Conservation (phyloP, 768 basidiomycete species). For the Austroboletus eburneus region DNA sequence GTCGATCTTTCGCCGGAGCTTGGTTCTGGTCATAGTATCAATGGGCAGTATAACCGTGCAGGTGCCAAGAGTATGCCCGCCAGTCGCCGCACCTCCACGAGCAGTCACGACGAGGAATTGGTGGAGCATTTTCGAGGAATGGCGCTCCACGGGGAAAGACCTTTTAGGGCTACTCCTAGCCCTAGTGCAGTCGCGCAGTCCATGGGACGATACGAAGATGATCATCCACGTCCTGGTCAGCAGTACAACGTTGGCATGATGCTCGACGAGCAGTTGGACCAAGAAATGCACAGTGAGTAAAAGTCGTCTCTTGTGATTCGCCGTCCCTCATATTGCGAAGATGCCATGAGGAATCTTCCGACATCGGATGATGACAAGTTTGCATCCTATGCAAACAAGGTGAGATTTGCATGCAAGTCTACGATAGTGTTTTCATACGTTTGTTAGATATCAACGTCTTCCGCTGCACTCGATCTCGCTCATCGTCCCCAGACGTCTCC, state of each 20-base stretch:
- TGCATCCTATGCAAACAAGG: conserved; percentile 61
- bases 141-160: conserved; percentile 61
- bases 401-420: conserved; percentile 28
- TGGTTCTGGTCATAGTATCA: conserved; percentile 38
- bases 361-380: conserved; percentile 91
- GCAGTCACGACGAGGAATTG: conserved; percentile 80
- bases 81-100: conserved; percentile 84
- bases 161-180: conserved; percentile 52
- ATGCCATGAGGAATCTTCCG: conserved; percentile 83
- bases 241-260: conserved; percentile 83
- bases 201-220: conserved; percentile 56
- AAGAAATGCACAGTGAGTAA: conserved; percentile 87
- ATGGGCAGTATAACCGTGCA: conserved; percentile 60
- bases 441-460: conserved; percentile 72
- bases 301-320: conserved; percentile 6
- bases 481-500: conserved; percentile 82
- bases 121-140: conserved; percentile 72
- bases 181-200: conserved; percentile 51
- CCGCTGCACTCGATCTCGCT: conserved; percentile 90
- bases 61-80: conserved; percentile 93
- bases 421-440: conserved; percentile 4
- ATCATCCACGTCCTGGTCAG: conserved; percentile 55
- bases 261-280: conserved; percentile 89
- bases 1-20: conserved; percentile 73
- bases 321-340: conserved; percentile 38